Evolutionary conservation across 164 flowering plant genomes (phyloP).

Genomic region (Malania oleifera): DNA sequence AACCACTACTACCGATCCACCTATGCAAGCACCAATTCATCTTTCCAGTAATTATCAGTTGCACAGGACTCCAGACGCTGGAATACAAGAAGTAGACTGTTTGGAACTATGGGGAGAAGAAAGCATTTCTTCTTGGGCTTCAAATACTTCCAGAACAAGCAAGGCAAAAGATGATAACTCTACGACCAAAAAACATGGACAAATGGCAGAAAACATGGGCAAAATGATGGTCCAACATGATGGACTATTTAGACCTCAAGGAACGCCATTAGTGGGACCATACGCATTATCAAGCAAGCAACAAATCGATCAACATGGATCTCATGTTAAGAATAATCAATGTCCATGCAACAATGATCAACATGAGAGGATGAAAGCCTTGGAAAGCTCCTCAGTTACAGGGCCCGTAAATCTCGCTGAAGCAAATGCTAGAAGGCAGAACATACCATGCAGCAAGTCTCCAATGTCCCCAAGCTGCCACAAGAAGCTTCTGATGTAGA

Average conservation of each 20-base stretch:
- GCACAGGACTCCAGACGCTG: constrained; percentile 17
- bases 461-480: constrained; percentile 2
- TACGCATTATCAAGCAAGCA: background rate
- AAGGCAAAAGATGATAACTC: constrained; percentile 6
- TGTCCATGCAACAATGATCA: constrained; percentile 3
- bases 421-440: constrained; percentile 10
- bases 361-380: constrained; percentile 3
- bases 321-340: constrained; percentile 1
- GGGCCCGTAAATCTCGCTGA: constrained; percentile 15
- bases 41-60: constrained; percentile 20
- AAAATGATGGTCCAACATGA: constrained; percentile 7
- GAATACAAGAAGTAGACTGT: constrained; percentile 15
- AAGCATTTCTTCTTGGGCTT: constrained; percentile 25
- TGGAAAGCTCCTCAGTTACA: constrained; percentile 5
- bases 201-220: background rate
- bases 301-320: constrained; percentile 7
- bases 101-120: constrained; percentile 21
- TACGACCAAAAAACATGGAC: constrained; percentile 11
- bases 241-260: constrained; percentile 12
- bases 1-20: constrained; percentile 7
- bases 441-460: constrained; percentile 14
- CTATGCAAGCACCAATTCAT: constrained; percentile 9
- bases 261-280: background rate
- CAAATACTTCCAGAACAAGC: constrained; percentile 18
- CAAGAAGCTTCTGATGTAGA: constrained; percentile 8